Base-by-base conservation (phyloP, 2,329 filamentous ascomycete genomes). In the Curvularia spicifera region DNA sequence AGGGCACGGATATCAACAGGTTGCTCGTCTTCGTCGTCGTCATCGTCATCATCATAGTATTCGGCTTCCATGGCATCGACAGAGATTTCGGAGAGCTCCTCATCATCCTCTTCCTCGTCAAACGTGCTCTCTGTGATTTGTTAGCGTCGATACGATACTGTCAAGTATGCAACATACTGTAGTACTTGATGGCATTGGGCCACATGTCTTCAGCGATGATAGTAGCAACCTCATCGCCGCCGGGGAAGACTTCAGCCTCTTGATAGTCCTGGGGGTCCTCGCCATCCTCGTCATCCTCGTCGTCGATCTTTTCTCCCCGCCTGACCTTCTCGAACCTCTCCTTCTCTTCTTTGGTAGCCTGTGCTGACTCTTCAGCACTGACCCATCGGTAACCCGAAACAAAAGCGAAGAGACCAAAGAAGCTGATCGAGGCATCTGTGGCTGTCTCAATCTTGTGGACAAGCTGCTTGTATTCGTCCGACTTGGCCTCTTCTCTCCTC, bases 331-430 rank as follows among this genome's bases (percentile, higher is more conserved):
- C 80, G 63, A 86, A 83, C 68, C 81, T 82, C 79, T 88, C 85
- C 49, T 82, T 78, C 67, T 89, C 85, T 69, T 86, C 82, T 77
- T 86, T 85, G 24, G 75, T 78, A 6, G 88, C 89, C 60, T 84
- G 80, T 65, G 80, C 80, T 68, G 85, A 89, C 83, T 96, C 90
- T 77, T 91, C 89, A 2, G 86, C 89, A 46, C 85, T 86, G 68
- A 97, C 80, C 71, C 85, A 86, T 63, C 85, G 64, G 87, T 91
- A 61, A 84, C 86, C 74, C 12, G 78, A 80, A 18, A 82, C 78
- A 81, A 89, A 97, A 53, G 89, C 91, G 76, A 97, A 97, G 85
- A 89, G 95, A 57, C 88, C 87, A 75, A 97, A 97, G 84, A 97
- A 97, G 79, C 89, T 93, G 50, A 88, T 74, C 5, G 84, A 87